Conservation (phyloP, 257 asterid genomes). For the Penstemon davidsonii region DNA sequence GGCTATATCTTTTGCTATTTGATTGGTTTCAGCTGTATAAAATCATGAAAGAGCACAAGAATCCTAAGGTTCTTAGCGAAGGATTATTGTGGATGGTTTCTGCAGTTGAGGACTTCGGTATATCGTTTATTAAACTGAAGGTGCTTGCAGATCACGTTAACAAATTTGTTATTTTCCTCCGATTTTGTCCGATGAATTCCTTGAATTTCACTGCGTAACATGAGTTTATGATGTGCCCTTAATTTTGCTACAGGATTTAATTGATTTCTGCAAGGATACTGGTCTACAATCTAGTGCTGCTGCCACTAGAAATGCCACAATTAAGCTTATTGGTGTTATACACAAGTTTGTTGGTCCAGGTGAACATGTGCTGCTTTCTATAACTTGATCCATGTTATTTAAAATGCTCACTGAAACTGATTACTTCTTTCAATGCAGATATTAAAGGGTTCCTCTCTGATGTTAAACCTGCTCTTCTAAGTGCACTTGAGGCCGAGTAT, state of each 20-base stretch:
- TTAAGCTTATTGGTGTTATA: slow-evolving; percentile 79
- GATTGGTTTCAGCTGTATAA: slow-evolving; percentile 63
- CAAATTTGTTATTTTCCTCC: slow-evolving; percentile 2
- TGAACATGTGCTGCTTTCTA: slow-evolving; percentile 37
- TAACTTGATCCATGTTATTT: slow-evolving; percentile 18
- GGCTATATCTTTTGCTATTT: slow-evolving; percentile 22
- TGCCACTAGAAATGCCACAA: slow-evolving; percentile 91
- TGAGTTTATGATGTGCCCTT: slow-evolving; percentile 6
- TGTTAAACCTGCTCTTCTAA: slow-evolving; percentile 97
- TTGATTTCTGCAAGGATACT: slow-evolving; percentile 94
- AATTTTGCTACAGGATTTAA: slow-evolving; percentile 68
- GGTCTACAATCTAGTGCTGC: slow-evolving; percentile 99
- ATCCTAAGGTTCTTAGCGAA: slow-evolving; percentile 98
- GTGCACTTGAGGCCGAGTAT: slow-evolving; percentile 95
- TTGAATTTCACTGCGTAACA: not conserved
- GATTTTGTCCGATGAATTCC: slow-evolving; percentile 12
- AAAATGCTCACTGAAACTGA: slow-evolving; percentile 32
- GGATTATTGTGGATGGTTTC: slow-evolving; percentile 96
- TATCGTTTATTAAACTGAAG: slow-evolving; percentile 80
- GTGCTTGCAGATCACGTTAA: slow-evolving; percentile 34
- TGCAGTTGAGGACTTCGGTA: slow-evolving; percentile 89
- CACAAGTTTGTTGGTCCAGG: slow-evolving; percentile 99
- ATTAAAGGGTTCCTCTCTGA: slow-evolving; percentile 89
- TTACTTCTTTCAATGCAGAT: slow-evolving; percentile 49
- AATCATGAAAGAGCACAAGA: slow-evolving; percentile 97